Base-by-base conservation (phyloP, 2,329 filamentous ascomycete genomes). In the Cryphonectria nitschkei region DNA sequence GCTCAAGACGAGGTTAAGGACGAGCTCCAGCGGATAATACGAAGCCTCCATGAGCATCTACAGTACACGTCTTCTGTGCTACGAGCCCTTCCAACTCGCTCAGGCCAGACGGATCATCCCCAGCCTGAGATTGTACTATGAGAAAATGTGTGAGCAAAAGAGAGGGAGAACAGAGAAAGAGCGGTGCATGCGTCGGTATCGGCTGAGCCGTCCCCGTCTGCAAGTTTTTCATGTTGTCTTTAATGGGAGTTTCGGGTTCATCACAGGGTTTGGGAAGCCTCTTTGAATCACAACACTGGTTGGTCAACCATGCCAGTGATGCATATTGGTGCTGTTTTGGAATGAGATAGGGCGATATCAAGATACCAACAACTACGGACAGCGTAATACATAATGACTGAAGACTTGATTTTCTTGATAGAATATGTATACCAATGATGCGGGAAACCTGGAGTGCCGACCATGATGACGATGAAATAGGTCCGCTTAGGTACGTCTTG, bases 41-140 rank as follows among this genome's bases (percentile, higher is more conserved):
- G 75, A 41, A 80, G 78, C 63, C 79, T 81, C 68, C 74, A 77
- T 67, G 78, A 80, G 70, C 79, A 81, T 70, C 74, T 81, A 13
- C 76, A 76, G 54, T 78, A 78, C 69, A 76, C 78, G 39, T 77
- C 76, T 43, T 74, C 72, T 26, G 76, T 77, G 41, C 69, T 80
- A 41, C 73, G 75, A 26, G 71, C 74, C 32, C 70, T 80, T 56
- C 78, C 79, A 22, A 76, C 78, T 37, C 74, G 77, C 8, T 61
- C 65, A 8, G 60, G 67, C 22, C 58, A 64, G 60, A 22, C 41
- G 41, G 66, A 62, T 52, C 34, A 63, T 41, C 2, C 56, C 1
- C 60, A 62, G 46, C 14, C 29, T 14, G 67, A 68, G 34, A 46
- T 68, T 41, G 58, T 52, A 14, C 22, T 54, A 60, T 68, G 60